phyloP scores from a whole-genome alignment of 129 eudicot genomes.

The Artemisia annua region DNA sequence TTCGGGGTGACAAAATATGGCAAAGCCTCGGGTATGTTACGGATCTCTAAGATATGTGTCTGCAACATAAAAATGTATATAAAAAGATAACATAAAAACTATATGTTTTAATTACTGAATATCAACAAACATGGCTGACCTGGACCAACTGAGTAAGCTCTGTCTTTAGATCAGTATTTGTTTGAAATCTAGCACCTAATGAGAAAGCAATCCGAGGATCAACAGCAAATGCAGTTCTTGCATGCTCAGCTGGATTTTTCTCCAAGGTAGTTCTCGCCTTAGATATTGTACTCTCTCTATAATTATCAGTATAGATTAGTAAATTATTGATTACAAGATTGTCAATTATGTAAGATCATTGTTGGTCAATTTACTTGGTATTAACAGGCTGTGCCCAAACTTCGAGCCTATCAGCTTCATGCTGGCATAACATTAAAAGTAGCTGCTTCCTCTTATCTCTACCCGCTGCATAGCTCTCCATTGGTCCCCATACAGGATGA shows the following conservation, averaged over 20 bases:
- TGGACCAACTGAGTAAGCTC: conserved; percentile 84
- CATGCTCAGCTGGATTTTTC: conserved; percentile 74
- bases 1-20: conserved; percentile 91
- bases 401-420: conserved; percentile 96
- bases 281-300: conserved; percentile 61
- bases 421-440: conserved; percentile 92
- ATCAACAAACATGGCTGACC: conserved; percentile 45
- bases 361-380: conserved; percentile 55
- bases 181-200: conserved; percentile 81
- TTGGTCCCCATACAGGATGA: conserved; percentile 95
- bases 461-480: conserved; percentile 75
- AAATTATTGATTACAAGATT: not conserved
- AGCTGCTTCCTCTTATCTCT: conserved; percentile 92
- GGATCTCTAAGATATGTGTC: conserved; percentile 94
- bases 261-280: conserved; percentile 72
- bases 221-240: conserved; percentile 90
- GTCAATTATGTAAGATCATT: conserved; percentile 6
- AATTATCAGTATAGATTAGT: conserved; percentile 12
- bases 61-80: conserved; percentile 34
- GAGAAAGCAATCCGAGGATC: conserved; percentile 91
- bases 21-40: conserved; percentile 85
- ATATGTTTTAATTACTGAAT: not conserved
- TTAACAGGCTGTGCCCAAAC: conserved; percentile 96
- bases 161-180: conserved; percentile 64
- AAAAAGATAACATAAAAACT: not conserved